Base-by-base conservation (phyloP, 2,329 filamentous ascomycete genomes). In the Botrytis medusae region DNA sequence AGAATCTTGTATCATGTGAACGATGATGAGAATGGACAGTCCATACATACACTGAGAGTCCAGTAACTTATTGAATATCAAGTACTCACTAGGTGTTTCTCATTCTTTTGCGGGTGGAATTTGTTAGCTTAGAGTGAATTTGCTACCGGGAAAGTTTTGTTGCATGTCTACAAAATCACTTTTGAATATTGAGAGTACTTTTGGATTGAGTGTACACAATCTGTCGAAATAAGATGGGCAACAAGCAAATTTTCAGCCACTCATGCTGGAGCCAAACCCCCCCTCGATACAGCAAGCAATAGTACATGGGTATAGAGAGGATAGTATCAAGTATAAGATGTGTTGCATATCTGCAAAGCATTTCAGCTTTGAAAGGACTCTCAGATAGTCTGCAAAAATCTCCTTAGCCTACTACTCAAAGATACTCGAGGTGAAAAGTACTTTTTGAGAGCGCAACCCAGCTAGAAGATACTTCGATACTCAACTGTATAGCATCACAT, bases 241-340 rank as follows among this genome's bases (percentile, higher is more conserved):
- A n/a, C 0, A 1, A n/a, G 12, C 12, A n/a, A 12, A 16, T 16
- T n/a, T n/a, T n/a, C 9, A 1, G 25, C 5, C 0, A 12, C 12
- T 16, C 14, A 51, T 51, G 48, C 25, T 6, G 48, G 10, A 4
- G 48, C 22, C 6, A 14, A n/a, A 51, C 10, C n/a, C n/a, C n/a
- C n/a, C n/a, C n/a, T n/a, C n/a, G 1, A 2, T 51, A 25, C 25
- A n/a, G 48, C 10, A 12, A 51, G 25, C 25, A 51, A n/a, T 12
- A 5, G 48, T n/a, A 14, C 48, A 14, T n/a, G 1, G 5, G 12
- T 51, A 51, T 0, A 51, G 5, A 4, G 25, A 7, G 48, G 25
- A n/a, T 0, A n/a, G 25, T 7, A 51, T n/a, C 25, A 6, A 51
- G 22, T 25, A 51, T 51, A 54, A 29, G n/a, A 29, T 29, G 16